Conservation (phyloP, 805 yeast genomes). For the Candida xyloterini region DNA sequence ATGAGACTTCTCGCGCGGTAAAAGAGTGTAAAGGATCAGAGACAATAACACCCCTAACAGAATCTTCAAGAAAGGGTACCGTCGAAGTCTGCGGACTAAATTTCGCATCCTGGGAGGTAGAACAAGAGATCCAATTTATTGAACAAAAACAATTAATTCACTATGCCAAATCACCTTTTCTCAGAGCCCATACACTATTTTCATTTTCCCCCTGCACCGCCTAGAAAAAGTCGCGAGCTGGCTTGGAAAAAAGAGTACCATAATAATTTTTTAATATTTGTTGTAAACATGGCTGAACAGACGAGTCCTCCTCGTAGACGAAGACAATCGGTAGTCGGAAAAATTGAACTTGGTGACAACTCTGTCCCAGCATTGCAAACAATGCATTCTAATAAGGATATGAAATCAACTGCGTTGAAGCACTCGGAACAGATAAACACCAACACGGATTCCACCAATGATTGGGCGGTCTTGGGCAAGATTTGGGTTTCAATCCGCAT, state of each 20-base stretch:
- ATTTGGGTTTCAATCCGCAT: slow-evolving; percentile 58
- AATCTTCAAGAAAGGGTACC: neutral
- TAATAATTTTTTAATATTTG: neutral
- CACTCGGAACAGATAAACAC: slow-evolving; percentile 31
- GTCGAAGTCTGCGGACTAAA: neutral
- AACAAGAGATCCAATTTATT: too few species aligned
- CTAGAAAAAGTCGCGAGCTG: too few species aligned
- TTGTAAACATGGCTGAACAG: slow-evolving; percentile 1
- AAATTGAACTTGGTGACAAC: slow-evolving; percentile 70
- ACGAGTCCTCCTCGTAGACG: slow-evolving; percentile 15
- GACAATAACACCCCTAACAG: neutral
- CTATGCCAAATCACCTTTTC: too few species aligned
- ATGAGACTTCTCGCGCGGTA: slow-evolving; percentile 4
- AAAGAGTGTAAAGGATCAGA: neutral
- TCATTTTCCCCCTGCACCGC: too few species aligned
- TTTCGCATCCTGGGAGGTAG: too few species aligned
- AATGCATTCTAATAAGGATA: slow-evolving; percentile 48
- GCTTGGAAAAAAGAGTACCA: neutral
- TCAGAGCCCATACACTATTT: too few species aligned
- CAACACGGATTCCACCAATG: slow-evolving; percentile 33
- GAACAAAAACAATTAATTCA: too few species aligned
- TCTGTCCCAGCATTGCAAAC: slow-evolving; percentile 66
- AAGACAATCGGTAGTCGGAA: slow-evolving; percentile 64
- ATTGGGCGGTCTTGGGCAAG: slow-evolving; percentile 53
- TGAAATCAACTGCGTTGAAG: slow-evolving; percentile 36